These are phyloP conservation scores for Trichoderma hamatum DNA, from an alignment of 2,329 filamentous ascomycete species.

Conservation along the genomic window DNA sequence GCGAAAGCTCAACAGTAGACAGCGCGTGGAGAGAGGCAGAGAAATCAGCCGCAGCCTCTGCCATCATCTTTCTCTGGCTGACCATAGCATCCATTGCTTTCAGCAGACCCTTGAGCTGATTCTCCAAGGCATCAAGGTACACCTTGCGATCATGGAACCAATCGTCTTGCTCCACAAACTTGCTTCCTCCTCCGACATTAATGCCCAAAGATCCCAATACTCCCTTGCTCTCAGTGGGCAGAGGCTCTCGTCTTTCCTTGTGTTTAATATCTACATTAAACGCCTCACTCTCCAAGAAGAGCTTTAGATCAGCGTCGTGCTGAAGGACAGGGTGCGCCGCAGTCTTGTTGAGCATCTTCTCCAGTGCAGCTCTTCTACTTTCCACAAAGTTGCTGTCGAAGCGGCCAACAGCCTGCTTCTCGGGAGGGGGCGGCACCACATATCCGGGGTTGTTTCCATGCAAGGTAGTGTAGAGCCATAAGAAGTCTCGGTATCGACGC, in stretches of 20 bases:
- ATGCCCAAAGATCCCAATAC: conserved; percentile 85
- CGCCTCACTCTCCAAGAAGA: conserved; percentile 93
- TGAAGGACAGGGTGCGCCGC: conserved; percentile 87
- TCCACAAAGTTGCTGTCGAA: conserved; percentile 98
- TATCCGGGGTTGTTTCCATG: conserved; percentile 94
- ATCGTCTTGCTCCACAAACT: conserved; percentile 98
- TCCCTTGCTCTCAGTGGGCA: conserved; percentile 87
- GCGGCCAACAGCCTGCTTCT: conserved; percentile 95
- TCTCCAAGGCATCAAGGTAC: conserved; percentile 92
- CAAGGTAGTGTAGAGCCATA: conserved; percentile 95
- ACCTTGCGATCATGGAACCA: conserved; percentile 98
- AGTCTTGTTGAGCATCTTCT: conserved; percentile 98
- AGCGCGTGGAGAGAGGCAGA: conserved; percentile 90
- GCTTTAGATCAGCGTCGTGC: conserved; percentile 89
- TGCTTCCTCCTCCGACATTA: conserved; percentile 73
- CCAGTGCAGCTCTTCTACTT: conserved; percentile 83
- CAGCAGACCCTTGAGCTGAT: conserved; percentile 83
- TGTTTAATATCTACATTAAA: conserved; percentile 98
- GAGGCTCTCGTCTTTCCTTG: conserved; percentile 87
- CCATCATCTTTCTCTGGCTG: conserved; percentile 85
- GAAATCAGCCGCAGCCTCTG: conserved; percentile 92
- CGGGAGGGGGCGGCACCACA: conserved; percentile 91
- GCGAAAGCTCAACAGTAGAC: conserved; percentile 89
- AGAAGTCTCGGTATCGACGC: conserved; percentile 90
- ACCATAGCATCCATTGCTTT: conserved; percentile 96